Conservation (phyloP, 768 basidiomycete genomes). For the Gymnopilus dilepis region DNA sequence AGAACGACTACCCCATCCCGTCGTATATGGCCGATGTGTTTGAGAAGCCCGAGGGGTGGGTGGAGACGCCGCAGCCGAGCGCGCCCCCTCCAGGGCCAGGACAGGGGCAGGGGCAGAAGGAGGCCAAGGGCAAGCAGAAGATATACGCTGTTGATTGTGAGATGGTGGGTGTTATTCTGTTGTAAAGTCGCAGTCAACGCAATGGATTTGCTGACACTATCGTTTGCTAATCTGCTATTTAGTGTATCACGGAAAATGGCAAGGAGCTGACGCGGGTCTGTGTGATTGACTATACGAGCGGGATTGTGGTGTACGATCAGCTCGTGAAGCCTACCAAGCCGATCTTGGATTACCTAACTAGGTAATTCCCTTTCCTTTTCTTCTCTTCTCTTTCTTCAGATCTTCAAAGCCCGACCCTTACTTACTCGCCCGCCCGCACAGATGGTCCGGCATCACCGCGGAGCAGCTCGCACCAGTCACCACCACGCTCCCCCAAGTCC, state of each 20-base stretch:
- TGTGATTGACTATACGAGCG: constrained; percentile 77
- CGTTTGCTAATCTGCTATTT: constrained; percentile 1
- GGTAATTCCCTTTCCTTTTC: constrained; percentile 45
- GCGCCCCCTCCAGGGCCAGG: neutral
- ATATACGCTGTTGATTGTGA: constrained; percentile 95
- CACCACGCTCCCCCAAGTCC: constrained; percentile 81
- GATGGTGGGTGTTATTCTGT: constrained; percentile 67
- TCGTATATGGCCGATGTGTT: constrained; percentile 81
- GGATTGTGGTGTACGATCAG: constrained; percentile 82
- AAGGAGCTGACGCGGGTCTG: constrained; percentile 89
- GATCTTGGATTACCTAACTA: constrained; percentile 91
- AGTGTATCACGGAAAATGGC: constrained; percentile 91
- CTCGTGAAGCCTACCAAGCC: constrained; percentile 88
- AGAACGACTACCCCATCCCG: constrained; percentile 92
- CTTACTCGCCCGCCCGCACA: constrained; percentile 39
- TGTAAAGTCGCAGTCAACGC: neutral
- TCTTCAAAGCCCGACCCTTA: too few relatives aligned
- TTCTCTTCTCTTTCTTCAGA: neutral
- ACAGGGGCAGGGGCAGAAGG: too few relatives aligned
- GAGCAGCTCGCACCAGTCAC: constrained; percentile 70
- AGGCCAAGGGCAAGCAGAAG: constrained; percentile 39
- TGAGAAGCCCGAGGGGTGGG: constrained; percentile 72
- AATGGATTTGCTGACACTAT: neutral
- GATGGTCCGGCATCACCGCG: constrained; percentile 94
- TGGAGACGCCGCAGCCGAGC: constrained; percentile 69